Conservation (phyloP, 1,284 basidiomycete genomes). For the Waitea zeae region DNA sequence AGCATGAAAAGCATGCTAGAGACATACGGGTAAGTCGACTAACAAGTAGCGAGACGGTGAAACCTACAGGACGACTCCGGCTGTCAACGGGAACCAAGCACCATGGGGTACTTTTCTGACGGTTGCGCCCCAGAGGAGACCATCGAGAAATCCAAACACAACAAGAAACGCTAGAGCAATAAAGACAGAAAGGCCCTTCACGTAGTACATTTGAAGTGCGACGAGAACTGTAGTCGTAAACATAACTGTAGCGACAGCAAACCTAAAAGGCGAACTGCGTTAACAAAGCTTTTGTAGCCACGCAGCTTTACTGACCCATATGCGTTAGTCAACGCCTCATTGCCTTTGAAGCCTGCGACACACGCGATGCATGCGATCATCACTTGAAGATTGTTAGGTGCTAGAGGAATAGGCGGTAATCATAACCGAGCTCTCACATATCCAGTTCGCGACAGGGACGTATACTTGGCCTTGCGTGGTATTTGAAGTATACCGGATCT, state of each 20-base stretch:
- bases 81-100: slow-evolving; percentile 45
- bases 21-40: too few relatives aligned
- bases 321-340: slow-evolving; percentile 31
- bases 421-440: slow-evolving; percentile 15
- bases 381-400: slow-evolving; percentile 12
- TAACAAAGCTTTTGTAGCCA: background rate
- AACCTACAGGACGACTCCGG: slow-evolving; percentile 28
- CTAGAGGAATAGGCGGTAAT: background rate
- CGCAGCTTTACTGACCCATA: slow-evolving; percentile 17
- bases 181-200: slow-evolving; percentile 29
- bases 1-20: slow-evolving; percentile 27
- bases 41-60: too few relatives aligned
- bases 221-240: slow-evolving; percentile 39
- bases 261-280: slow-evolving; percentile 17
- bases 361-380: slow-evolving; percentile 37
- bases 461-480: slow-evolving; percentile 46
- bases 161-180: slow-evolving; percentile 30
- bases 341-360: slow-evolving; percentile 37
- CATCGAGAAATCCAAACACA: slow-evolving; percentile 43
- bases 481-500: slow-evolving; percentile 44
- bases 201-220: slow-evolving; percentile 34
- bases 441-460: slow-evolving; percentile 41
- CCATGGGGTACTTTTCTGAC: slow-evolving; percentile 44
- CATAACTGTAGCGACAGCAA: slow-evolving; percentile 49
- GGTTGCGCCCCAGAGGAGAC: slow-evolving; percentile 44